Evolutionary conservation across 306 rosid species (phyloP).

Genomic region (Pyrus pyrifolia): DNA sequence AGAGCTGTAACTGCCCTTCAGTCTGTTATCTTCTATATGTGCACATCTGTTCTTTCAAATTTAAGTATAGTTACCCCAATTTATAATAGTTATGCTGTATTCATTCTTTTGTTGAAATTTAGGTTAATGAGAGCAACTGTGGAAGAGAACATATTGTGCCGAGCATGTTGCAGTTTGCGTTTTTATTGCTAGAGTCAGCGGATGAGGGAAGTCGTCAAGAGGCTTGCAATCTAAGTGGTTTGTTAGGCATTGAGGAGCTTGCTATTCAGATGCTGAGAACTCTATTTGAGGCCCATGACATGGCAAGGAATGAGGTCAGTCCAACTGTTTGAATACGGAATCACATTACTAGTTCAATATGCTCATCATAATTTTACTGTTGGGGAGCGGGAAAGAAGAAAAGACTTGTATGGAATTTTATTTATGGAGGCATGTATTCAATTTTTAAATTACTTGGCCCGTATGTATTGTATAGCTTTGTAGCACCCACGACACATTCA

Average conservation of each 20-base stretch:
- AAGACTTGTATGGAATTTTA: not conserved
- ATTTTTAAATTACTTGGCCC: not conserved
- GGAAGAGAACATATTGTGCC: constrained; percentile 41
- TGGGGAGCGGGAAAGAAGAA: not conserved
- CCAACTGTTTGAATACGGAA: not conserved
- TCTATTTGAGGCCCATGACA: constrained; percentile 33
- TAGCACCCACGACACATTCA: not conserved
- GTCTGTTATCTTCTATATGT: not conserved
- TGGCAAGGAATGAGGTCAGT: constrained; percentile 36
- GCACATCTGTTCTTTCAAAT: not conserved
- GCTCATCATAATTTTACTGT: not conserved
- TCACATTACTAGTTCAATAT: not conserved
- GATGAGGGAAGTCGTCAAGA: constrained; percentile 25
- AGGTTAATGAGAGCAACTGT: constrained; percentile 31
- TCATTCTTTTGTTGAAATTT: not conserved
- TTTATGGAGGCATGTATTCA: not conserved
- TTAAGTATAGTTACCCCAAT: not conserved
- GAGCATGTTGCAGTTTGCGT: constrained; percentile 32
- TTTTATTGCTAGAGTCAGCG: constrained; percentile 27
- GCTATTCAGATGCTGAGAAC: constrained; percentile 30
- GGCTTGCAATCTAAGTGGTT: constrained; percentile 14
- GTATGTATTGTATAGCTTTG: not conserved
- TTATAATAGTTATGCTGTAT: not conserved
- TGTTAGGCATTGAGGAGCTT: constrained; percentile 35
- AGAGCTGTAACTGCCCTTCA: constrained; percentile 28